phyloP scores from a whole-genome alignment of 305 asterid species.

The Plantago coronopus region DNA sequence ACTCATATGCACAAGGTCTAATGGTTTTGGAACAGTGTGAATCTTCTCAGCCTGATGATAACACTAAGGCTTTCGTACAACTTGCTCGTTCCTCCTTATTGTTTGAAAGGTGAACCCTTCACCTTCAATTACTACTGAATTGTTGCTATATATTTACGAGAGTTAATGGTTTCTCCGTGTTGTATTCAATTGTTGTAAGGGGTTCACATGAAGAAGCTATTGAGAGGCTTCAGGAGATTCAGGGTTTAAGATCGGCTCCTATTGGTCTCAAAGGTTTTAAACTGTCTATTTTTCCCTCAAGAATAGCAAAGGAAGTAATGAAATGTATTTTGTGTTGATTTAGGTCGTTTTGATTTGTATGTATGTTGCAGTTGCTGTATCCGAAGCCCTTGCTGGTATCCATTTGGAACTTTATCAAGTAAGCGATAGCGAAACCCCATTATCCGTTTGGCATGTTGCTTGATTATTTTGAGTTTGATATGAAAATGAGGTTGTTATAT shows the following conservation, averaged over 20 bases:
- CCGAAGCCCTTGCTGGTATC: slow-evolving; percentile 79
- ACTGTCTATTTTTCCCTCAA: not conserved
- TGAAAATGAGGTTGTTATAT: not conserved
- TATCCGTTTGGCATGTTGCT: not conserved
- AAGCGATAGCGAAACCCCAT: slow-evolving; percentile 13
- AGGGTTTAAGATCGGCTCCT: slow-evolving; percentile 48
- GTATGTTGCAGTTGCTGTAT: slow-evolving; percentile 71
- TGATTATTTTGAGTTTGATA: not conserved
- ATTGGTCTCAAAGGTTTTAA: slow-evolving; percentile 61
- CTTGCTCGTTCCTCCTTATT: slow-evolving; percentile 76
- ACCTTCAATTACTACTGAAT: not conserved
- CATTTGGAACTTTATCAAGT: slow-evolving; percentile 60
- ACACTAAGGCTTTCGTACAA: slow-evolving; percentile 70
- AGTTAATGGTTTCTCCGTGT: slow-evolving; percentile 1
- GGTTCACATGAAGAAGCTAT: slow-evolving; percentile 68
- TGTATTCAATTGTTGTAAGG: slow-evolving; percentile 26
- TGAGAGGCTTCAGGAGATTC: slow-evolving; percentile 61
- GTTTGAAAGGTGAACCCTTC: slow-evolving; percentile 49
- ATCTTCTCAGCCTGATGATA: slow-evolving; percentile 61
- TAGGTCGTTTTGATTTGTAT: slow-evolving; percentile 15
- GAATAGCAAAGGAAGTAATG: not conserved
- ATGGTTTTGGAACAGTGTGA: slow-evolving; percentile 86
- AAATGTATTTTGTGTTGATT: not conserved
- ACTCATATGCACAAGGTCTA: slow-evolving; percentile 62
- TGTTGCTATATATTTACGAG: not conserved